phyloP scores from a whole-genome alignment of 2,329 filamentous ascomycete species.

The Hypoxylon rubiginosum region DNA sequence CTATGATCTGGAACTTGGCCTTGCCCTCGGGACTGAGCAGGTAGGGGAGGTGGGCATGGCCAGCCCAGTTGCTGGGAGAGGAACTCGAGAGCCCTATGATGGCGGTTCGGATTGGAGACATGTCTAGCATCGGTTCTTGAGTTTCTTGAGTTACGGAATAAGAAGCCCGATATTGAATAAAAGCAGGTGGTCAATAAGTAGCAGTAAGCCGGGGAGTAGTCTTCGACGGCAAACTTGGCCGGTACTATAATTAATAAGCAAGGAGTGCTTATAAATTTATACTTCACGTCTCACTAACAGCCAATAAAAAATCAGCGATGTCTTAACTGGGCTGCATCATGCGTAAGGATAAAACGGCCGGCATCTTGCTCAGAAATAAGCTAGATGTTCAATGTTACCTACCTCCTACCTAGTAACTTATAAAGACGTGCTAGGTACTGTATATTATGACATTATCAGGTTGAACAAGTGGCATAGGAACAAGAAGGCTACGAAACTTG shows the following conservation, averaged over 20 bases:
- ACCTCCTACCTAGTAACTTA: too few species aligned
- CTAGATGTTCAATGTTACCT: too few species aligned
- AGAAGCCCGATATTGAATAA: background rate
- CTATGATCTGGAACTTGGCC: conserved; percentile 61
- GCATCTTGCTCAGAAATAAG: too few species aligned
- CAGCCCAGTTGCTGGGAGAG: conserved; percentile 66
- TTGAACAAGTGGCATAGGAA: too few species aligned
- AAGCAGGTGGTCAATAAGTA: background rate
- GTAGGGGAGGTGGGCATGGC: conserved; percentile 69
- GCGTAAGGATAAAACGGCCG: too few species aligned
- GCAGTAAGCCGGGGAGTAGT: background rate
- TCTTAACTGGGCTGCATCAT: background rate
- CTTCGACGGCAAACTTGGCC: background rate
- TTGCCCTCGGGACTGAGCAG: conserved; percentile 61
- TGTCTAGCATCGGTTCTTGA: conserved; percentile 31
- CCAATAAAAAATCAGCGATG: background rate
- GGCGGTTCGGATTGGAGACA: conserved; percentile 66
- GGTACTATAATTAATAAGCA: background rate
- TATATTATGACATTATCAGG: too few species aligned
- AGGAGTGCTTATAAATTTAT: background rate
- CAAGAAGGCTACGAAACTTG: too few species aligned
- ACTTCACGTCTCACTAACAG: background rate
- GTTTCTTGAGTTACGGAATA: background rate
- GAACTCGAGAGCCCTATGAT: conserved; percentile 68
- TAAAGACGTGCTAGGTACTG: too few species aligned